phyloP scores from a whole-genome alignment of 768 basidiomycete genomes.

The Clitopilus passeckerianus region DNA sequence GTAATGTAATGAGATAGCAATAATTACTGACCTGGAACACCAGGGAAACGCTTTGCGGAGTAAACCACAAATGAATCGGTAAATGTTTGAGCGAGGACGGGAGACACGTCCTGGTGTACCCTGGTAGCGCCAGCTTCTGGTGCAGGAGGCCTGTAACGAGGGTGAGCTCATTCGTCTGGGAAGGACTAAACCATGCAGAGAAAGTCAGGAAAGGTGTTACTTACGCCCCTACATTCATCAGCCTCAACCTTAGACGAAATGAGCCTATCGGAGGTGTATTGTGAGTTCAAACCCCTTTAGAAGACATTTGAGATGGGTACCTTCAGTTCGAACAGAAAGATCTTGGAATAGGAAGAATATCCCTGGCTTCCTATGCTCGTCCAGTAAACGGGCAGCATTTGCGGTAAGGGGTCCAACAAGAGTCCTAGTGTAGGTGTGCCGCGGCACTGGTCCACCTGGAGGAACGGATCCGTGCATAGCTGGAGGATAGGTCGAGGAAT shows the following conservation, averaged over 20 bases:
- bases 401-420: slow-evolving; percentile 87
- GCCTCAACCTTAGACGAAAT: slow-evolving; percentile 80
- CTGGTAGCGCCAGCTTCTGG: slow-evolving; percentile 62
- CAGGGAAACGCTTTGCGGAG: slow-evolving; percentile 93
- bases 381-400: slow-evolving; percentile 78
- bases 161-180: neutral
- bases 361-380: slow-evolving; percentile 81
- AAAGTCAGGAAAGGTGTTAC: slow-evolving; percentile 26
- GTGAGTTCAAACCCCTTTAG: slow-evolving; percentile 4
- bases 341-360: slow-evolving; percentile 97
- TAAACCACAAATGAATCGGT: slow-evolving; percentile 82
- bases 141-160: slow-evolving; percentile 55
- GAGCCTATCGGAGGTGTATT: slow-evolving; percentile 43
- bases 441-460: slow-evolving; percentile 37
- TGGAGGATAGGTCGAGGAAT: slow-evolving; percentile 14
- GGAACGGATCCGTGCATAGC: slow-evolving; percentile 6
- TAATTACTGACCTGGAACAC: slow-evolving; percentile 72
- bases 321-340: slow-evolving; percentile 90
- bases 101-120: slow-evolving; percentile 65
- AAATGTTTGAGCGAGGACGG: slow-evolving; percentile 80
- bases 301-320: slow-evolving; percentile 27
- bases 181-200: slow-evolving; percentile 3
- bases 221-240: slow-evolving; percentile 91
- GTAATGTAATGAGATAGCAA: neutral
- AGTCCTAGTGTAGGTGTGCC: slow-evolving; percentile 77